Evolutionary conservation across 495 filamentous ascomycete genomes (phyloP).

Genomic region (Penicillium ucsense): DNA sequence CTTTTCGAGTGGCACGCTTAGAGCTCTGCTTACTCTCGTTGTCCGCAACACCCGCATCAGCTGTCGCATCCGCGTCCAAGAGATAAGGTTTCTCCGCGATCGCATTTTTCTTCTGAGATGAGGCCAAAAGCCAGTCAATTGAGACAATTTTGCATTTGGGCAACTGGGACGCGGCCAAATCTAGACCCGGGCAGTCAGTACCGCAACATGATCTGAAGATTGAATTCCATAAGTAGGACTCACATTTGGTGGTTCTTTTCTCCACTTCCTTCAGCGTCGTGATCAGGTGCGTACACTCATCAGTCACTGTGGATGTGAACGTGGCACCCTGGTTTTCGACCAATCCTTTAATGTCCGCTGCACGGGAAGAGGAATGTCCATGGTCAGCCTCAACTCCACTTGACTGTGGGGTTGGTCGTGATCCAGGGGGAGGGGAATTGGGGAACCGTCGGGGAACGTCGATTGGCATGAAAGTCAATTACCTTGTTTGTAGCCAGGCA

Average conservation of each 20-base stretch:
- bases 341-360: slow-evolving; percentile 26
- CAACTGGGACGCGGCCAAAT: slow-evolving; percentile 37
- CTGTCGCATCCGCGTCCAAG: slow-evolving; percentile 4
- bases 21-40: slow-evolving; percentile 8
- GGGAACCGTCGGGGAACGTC: background rate
- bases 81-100: slow-evolving; percentile 33
- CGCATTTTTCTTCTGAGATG: slow-evolving; percentile 30
- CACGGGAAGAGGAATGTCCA: slow-evolving; percentile 6
- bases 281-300: slow-evolving; percentile 50
- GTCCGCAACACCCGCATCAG: background rate
- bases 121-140: slow-evolving; percentile 53
- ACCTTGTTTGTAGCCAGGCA: slow-evolving; percentile 47
- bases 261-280: slow-evolving; percentile 43
- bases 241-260: slow-evolving; percentile 35
- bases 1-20: background rate
- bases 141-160: slow-evolving; percentile 46
- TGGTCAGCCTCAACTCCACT: slow-evolving; percentile 20
- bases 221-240: slow-evolving; percentile 2
- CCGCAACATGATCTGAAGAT: background rate
- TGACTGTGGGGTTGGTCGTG: background rate
- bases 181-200: slow-evolving; percentile 14
- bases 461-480: background rate
- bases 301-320: slow-evolving; percentile 34
- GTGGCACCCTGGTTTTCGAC: slow-evolving; percentile 42
- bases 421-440: background rate